These are phyloP conservation scores for Alternaria gaisen DNA, from an alignment of 2,329 filamentous ascomycete species.

Conservation along the genomic window DNA sequence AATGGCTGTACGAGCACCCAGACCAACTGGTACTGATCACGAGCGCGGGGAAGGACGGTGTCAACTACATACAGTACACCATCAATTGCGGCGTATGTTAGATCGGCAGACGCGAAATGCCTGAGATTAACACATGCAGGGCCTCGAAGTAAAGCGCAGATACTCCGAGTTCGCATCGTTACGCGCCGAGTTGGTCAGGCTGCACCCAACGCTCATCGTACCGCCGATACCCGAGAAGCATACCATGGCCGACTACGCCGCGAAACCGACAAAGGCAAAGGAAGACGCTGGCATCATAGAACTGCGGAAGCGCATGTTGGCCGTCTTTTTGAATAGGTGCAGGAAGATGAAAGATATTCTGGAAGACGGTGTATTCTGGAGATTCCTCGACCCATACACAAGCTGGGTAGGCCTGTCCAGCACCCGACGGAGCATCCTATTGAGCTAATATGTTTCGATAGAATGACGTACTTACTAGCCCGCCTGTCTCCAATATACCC, in stretches of 20 bases:
- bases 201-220: conserved; percentile 94
- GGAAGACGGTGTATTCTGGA: conserved; percentile 96
- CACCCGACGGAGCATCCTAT: not conserved
- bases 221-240: conserved; percentile 99
- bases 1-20: conserved; percentile 95
- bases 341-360: conserved; percentile 90
- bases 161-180: conserved; percentile 97
- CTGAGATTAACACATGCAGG: conserved; percentile 62
- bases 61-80: conserved; percentile 95
- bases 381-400: conserved; percentile 95
- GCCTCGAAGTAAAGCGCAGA: conserved; percentile 90
- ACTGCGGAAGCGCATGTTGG: conserved; percentile 93
- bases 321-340: conserved; percentile 93
- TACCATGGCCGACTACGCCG: conserved; percentile 97
- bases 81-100: conserved; percentile 85
- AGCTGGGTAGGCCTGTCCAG: conserved; percentile 78
- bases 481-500: conserved; percentile 88
- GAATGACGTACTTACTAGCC: conserved; percentile 94
- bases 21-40: conserved; percentile 90
- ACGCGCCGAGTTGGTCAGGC: conserved; percentile 83
- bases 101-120: not conserved
- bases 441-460: conserved; percentile 51
- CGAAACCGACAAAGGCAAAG: conserved; percentile 96
- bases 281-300: conserved; percentile 98
- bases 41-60: conserved; percentile 92